Evolutionary conservation across 768 basidiomycete genomes (phyloP), one percentile per base, ranked within the genome.

Genomic region (Rhodotorula taiwanensis): DNA sequence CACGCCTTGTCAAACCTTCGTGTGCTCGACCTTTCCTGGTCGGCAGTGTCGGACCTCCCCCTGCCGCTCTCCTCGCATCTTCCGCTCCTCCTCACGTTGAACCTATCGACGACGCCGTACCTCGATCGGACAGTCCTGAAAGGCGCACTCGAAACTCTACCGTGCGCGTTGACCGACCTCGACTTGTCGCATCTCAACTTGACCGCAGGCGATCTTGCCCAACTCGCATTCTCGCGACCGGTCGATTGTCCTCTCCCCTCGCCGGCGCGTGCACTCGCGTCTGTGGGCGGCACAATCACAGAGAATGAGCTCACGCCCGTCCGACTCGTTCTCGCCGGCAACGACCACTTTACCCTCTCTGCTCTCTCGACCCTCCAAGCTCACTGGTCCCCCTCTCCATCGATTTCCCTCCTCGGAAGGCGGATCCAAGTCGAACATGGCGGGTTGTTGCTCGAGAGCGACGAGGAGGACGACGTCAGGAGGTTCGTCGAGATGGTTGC

Each of bases 391-490:
- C 21, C 42, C 4, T 21, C 42, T 1, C 41, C 16, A 25, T 39
- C 36, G 36, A 15, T 5, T 18, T 33, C 30, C 42, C 15, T 23
- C 28, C 30, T 11, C 2, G 50, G 33, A 9, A 20, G 43, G 9
- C 16, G 4, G 25, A 25, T 59, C 15, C 28, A 43, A 5, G n/a
- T 59, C 23, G 42, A 52, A 42, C 50, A 52, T 21, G n/a, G 30
- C 30, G 30, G 23, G 9, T 25, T 59, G 25, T 8, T 59, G 58
- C 53, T 54, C 28, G 58, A 59, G 50, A 52, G 50, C 21, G 58
- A 59, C 31, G 50, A 51, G 13, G 58, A 52, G 42, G 58, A 59
- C 41, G 58, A 59, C 33, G 50, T 59, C 2, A n/a, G 58, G n/a
- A 23, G 58, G 58, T 59, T 59, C 6, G 50, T 59, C 23, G 42